These are phyloP conservation scores for Mrakia gelida DNA, from an alignment of 768 basidiomycete species.

Conservation along the genomic window DNA sequence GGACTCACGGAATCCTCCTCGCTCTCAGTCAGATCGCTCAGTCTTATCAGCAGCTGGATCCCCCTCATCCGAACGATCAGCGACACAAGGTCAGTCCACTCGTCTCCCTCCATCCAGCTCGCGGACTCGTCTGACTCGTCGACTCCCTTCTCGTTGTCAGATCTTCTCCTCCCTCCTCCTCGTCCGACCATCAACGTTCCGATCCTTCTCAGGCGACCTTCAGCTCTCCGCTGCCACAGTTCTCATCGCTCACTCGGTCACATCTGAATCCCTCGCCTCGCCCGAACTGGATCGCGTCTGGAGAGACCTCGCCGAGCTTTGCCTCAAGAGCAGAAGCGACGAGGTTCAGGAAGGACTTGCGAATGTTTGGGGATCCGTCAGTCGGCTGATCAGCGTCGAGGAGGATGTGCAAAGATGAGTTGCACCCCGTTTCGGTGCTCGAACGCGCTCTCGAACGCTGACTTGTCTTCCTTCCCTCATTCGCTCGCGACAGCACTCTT, in stretches of 20 bases:
- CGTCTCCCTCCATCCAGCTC: too few relatives aligned
- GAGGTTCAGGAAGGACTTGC: constrained; percentile 75
- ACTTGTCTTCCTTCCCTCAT: neutral
- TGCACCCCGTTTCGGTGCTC: neutral
- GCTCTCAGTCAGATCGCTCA: constrained; percentile 67
- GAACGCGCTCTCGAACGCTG: neutral
- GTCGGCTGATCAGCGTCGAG: constrained; percentile 63
- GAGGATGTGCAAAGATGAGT: constrained; percentile 69
- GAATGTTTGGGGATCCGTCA: constrained; percentile 62
- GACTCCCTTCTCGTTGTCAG: neutral
- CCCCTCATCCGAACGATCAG: constrained; percentile 41
- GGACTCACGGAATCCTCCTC: constrained; percentile 77
- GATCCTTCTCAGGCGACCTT: constrained; percentile 65
- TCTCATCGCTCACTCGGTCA: constrained; percentile 52
- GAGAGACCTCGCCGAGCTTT: constrained; percentile 59
- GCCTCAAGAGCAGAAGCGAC: constrained; percentile 62
- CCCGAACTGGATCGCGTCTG: constrained; percentile 21
- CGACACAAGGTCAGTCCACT: constrained; percentile 40
- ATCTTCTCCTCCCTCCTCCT: constrained; percentile 18
- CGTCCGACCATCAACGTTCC: constrained; percentile 45
- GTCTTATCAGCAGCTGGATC: constrained; percentile 51
- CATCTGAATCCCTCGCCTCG: constrained; percentile 54
- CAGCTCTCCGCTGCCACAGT: constrained; percentile 67
- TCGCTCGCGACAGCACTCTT: constrained; percentile 22
- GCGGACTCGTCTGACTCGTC: too few relatives aligned